Evolutionary conservation across 2,329 filamentous ascomycete genomes (phyloP), one percentile per base, ranked within the genome.

Genomic region (Fusarium tricinctum): DNA sequence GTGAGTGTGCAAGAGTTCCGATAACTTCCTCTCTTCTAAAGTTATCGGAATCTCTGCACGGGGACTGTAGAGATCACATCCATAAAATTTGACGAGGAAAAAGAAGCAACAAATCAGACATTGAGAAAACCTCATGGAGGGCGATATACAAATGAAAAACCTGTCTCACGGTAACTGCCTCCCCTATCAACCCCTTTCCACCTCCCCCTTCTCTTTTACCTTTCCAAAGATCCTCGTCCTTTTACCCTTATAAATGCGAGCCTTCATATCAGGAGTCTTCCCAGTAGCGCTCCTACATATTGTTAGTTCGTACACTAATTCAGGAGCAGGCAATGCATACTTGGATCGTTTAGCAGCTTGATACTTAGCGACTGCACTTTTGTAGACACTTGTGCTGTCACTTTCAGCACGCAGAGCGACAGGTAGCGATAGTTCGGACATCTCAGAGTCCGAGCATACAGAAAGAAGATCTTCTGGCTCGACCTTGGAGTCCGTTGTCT

Each of bases 361-460:
- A 3, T 23, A 33, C 19, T 40, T 15, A 4, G n/a, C 26, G 19
- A 32, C 30, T 10, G 22, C 28, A 8, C 53, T 53, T 26, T 44
- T 15, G 15, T 22, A 20, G 6, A 19, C 20, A 3, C 49, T 26
- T 9, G 6, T 30, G 6, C 20, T 23, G 1, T 26, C 44, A 7
- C 46, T 20, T 22, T 15, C 15, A n/a, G 40, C 2, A 3, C 46
- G 32, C 7, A 40, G 45, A 7, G 19, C 28, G 2, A 44, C 40
- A 3, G 56, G 54, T 6, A 70, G 32, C 10, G 61, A 55, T 0
- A 68, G 40, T 1, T 52, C 42, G 9, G 66, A 66, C 39, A 72
- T 39, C 6, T 33, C 50, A 2, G 66, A 60, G 23, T 52, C 66
- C 5, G 56, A 45, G 9, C 51, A 57, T 9, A 32, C 42, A 3